Evolutionary conservation across 352 stramenopile species (phyloP).

Genomic region (Phytophthora vignae): DNA sequence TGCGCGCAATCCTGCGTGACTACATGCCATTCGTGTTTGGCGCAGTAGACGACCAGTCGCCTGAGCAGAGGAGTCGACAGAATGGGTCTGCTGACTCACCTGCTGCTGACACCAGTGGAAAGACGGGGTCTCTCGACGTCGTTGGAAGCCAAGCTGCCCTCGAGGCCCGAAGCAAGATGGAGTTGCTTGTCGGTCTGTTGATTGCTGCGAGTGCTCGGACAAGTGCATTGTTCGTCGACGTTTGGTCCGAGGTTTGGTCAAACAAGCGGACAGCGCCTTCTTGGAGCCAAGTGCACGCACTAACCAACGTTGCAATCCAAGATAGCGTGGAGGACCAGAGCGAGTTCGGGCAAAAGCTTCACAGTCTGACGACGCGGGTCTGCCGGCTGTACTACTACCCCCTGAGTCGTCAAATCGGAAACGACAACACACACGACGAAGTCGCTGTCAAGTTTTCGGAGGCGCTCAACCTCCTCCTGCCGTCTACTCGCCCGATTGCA

Average conservation of each 20-base stretch:
- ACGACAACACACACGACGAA: constrained; percentile 23
- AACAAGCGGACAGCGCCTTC: constrained; percentile 32
- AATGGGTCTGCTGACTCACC: constrained; percentile 28
- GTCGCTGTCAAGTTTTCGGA: constrained; percentile 37
- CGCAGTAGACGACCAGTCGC: constrained; percentile 23
- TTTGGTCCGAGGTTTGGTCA: constrained; percentile 60
- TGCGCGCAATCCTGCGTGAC: constrained; percentile 45
- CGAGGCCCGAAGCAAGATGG: constrained; percentile 36
- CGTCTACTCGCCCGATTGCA: constrained; percentile 19
- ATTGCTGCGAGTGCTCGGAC: constrained; percentile 18
- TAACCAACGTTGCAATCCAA: constrained; percentile 40
- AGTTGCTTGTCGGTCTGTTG: constrained; percentile 34
- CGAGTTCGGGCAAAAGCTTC: constrained; percentile 31
- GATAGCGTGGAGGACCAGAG: constrained; percentile 16
- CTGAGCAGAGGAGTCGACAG: constrained; percentile 21
- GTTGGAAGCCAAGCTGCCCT: constrained; percentile 28
- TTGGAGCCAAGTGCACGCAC: constrained; percentile 57
- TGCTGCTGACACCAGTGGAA: constrained; percentile 3
- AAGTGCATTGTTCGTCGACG: constrained; percentile 49
- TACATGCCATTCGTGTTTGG: constrained; percentile 70
- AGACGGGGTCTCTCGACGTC: constrained; percentile 25
- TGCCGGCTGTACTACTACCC: constrained; percentile 35
- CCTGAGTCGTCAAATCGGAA: constrained; percentile 15
- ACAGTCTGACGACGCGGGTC: constrained; percentile 28
- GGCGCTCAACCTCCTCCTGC: constrained; percentile 38